Evolutionary conservation across 1,284 basidiomycete genomes (phyloP).

Genomic region (Pseudozyma tsukubaensis): DNA sequence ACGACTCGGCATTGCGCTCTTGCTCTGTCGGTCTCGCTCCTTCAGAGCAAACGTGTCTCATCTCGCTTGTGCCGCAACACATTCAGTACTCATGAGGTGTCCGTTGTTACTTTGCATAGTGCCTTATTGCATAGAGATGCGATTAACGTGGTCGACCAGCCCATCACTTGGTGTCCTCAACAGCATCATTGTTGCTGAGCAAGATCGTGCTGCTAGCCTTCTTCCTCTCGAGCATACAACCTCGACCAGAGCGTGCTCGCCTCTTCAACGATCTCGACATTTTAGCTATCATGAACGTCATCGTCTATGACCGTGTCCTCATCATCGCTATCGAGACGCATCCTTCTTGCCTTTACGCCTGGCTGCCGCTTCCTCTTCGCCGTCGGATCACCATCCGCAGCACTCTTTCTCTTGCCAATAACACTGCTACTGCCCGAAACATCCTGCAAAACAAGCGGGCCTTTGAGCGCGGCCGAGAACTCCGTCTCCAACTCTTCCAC

Average conservation of each 20-base stretch:
- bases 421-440: constrained; percentile 29
- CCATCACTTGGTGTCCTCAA: too few species aligned
- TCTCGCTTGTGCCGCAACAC: too few species aligned
- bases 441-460: constrained; percentile 44
- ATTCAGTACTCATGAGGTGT: too few species aligned
- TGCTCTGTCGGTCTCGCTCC: too few species aligned
- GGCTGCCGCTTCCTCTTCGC: constrained; percentile 3
- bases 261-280: constrained; percentile 10
- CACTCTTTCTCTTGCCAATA: constrained; percentile 6
- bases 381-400: not conserved
- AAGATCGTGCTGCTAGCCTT: constrained; percentile 1
- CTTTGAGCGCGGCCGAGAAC: constrained; percentile 75
- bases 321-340: constrained; percentile 23
- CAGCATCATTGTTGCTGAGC: constrained; percentile 13
- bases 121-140: too few species aligned
- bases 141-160: too few species aligned
- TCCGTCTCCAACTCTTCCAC: constrained; percentile 67
- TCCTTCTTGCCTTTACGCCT: not conserved
- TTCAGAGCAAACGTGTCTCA: too few species aligned
- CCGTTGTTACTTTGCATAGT: too few species aligned
- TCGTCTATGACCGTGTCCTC: constrained; percentile 18
- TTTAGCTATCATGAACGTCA: constrained; percentile 67
- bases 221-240: not conserved
- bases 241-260: constrained; percentile 7
- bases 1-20: too few species aligned